Conservation (phyloP, 2,329 filamentous ascomycete genomes). For the Xylaria sp. region DNA sequence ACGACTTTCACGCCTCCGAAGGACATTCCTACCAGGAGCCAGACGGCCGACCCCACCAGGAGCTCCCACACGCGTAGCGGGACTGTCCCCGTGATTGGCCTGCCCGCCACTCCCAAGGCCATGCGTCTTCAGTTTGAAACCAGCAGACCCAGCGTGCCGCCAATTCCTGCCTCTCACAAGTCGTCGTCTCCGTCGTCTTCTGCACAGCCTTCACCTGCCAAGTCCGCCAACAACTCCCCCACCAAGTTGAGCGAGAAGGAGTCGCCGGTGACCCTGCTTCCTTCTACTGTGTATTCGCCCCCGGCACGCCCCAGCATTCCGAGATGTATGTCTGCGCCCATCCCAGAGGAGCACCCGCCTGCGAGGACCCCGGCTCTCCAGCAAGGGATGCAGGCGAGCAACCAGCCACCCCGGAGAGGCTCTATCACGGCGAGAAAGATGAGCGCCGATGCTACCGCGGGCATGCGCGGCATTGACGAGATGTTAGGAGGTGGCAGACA, state of each 20-base stretch:
- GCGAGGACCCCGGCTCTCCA: constrained; percentile 48
- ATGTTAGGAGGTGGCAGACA: constrained; percentile 41
- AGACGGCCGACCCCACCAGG: constrained; percentile 64
- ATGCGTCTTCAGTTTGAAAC: constrained; percentile 79
- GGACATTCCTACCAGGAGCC: constrained; percentile 59
- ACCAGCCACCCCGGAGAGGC: constrained; percentile 30
- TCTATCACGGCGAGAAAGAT: constrained; percentile 42
- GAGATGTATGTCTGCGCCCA: constrained; percentile 65
- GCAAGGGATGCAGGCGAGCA: constrained; percentile 32
- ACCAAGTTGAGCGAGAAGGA: constrained; percentile 35
- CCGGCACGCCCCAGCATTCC: constrained; percentile 53
- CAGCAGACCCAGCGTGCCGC: constrained; percentile 57
- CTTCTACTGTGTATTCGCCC: constrained; percentile 63
- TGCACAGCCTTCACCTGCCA: constrained; percentile 40
- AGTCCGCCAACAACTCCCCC: constrained; percentile 32
- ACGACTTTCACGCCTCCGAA: constrained; percentile 44
- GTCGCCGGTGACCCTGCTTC: constrained; percentile 51
- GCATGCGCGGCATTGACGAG: constrained; percentile 53
- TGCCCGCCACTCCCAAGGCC: constrained; percentile 89
- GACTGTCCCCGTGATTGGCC: constrained; percentile 63
- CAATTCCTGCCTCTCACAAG: constrained; percentile 54
- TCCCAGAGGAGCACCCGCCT: constrained; percentile 48
- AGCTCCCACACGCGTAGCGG: constrained; percentile 53
- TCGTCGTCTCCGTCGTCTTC: constrained; percentile 46
- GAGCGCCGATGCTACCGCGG: constrained; percentile 41